These are phyloP conservation scores for Cryptococcus deneoformans DNA, from an alignment of 1,284 basidiomycete species.

Conservation along the genomic window DNA sequence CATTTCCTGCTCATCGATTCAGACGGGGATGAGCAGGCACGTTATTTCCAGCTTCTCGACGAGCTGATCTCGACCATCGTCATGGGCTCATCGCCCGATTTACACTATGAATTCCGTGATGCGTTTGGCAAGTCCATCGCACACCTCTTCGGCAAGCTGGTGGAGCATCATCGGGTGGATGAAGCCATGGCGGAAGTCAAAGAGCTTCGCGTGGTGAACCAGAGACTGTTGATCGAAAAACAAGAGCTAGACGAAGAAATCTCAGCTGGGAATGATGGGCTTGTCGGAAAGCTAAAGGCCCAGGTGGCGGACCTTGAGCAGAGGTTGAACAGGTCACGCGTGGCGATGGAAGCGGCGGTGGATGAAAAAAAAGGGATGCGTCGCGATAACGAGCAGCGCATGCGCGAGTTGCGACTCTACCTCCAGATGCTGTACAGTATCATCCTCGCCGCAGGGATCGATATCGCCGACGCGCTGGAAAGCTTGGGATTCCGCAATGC, in stretches of 20 bases:
- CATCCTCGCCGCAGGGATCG: background rate
- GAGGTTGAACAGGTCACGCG: conserved; percentile 72
- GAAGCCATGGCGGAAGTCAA: conserved; percentile 73
- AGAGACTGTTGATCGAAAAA: conserved; percentile 43
- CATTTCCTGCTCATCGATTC: conserved; percentile 87
- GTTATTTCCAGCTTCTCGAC: conserved; percentile 92
- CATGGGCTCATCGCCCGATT: conserved; percentile 72
- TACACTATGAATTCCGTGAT: conserved; percentile 70
- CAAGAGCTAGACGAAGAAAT: conserved; percentile 71
- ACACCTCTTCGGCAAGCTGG: conserved; percentile 83
- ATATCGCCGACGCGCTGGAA: background rate
- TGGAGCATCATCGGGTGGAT: conserved; percentile 83
- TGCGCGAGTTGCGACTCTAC: background rate
- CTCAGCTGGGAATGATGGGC: conserved; percentile 72
- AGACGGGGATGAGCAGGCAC: conserved; percentile 75
- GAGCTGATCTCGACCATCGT: conserved; percentile 91
- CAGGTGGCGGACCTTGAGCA: conserved; percentile 73
- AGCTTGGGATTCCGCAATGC: background rate
- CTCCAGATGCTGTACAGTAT: conserved; percentile 64
- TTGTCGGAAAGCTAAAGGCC: conserved; percentile 76
- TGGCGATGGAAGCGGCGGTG: conserved; percentile 70
- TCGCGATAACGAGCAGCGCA: conserved; percentile 73
- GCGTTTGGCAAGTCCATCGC: conserved; percentile 88
- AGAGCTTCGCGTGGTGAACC: conserved; percentile 62
- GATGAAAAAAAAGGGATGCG: conserved; percentile 78